Base-by-base conservation (phyloP, 352 stramenopile species). In the Globisporangium paddicum region DNA sequence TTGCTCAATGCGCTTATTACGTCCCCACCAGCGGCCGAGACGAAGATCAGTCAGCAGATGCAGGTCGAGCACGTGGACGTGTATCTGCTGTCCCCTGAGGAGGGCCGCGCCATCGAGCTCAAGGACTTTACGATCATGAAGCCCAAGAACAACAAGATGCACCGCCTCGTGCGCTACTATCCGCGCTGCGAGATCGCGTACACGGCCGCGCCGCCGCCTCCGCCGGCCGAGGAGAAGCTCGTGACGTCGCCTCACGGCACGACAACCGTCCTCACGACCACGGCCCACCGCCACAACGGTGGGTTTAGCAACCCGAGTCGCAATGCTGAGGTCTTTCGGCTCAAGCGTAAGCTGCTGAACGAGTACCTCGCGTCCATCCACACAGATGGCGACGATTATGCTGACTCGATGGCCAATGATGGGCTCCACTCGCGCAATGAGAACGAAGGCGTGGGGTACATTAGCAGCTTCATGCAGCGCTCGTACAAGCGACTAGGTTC, bases 81-180 rank as follows among this genome's bases (percentile, higher is more conserved):
- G 44, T 93, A 93, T 61, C 58, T 93, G 41, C 55, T 93, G 34
- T 66, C 73, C 21, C 82, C 80, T 5, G 80, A 89, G 55, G 79
- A 86, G 28, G 62, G 72, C 35, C 80, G 80, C 44, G 75, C 73
- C 47, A 72, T 87, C 30, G 77, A 84, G 51, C 73, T 89, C 60
- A 87, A 90, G 54, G 79, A 90, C 67, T 86, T 90, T 45, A 93
- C 82, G 32, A 89, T 89, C 69, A 87, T 88, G 71, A 90, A 89
- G 45, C 82, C 82, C 50, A 87, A 87, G 64, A 87, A 88, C 62
- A 86, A 86, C 70, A 81, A 83, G 54, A 86, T 87, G 71, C 72
- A 88, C 50, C 75, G 80, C 2, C 72, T 92, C 21, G 68, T 90
- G 55, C 76, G 73, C 47, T 86, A 82, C 57, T 89, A 78, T 38